Percentiles rank a stretch among this genome's conserved stretches.
Conservation (phyloP, 129 eudicot genomes). For the Scalesia atractyloides region DNA sequence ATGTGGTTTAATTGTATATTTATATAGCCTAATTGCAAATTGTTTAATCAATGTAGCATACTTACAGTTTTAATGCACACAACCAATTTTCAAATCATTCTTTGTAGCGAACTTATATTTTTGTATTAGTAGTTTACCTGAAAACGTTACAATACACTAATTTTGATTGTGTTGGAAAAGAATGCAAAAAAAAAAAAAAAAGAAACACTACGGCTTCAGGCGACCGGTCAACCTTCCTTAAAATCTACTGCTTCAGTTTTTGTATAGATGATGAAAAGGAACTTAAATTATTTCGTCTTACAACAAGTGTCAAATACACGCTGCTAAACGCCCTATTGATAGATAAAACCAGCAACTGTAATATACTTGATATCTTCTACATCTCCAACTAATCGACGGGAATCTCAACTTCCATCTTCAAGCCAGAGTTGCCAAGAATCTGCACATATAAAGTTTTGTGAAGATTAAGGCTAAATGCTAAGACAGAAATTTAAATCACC, state of each 20-base stretch:
- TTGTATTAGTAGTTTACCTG: no score
- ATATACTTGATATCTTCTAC: background rate
- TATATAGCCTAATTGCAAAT: no score
- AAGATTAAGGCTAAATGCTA: slow-evolving; percentile 5
- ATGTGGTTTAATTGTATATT: no score
- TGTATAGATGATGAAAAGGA: background rate
- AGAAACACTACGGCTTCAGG: no score
- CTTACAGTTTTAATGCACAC: no score
- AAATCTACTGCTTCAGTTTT: background rate
- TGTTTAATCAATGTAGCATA: no score
- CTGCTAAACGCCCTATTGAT: background rate
- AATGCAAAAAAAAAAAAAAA: no score
- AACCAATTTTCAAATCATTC: no score
- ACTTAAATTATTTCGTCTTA: background rate
- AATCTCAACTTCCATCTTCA: slow-evolving; percentile 95
- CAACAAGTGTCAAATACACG: slow-evolving; percentile 10
- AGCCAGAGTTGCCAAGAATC: slow-evolving; percentile 75
- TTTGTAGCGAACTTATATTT: no score
- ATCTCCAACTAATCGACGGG: slow-evolving; percentile 63
- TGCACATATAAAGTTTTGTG: slow-evolving; percentile 26
- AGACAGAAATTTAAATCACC: slow-evolving; percentile 41
- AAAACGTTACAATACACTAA: no score
- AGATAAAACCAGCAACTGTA: background rate
- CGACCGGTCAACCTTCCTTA: no score
- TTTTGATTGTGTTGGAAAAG: no score